These are phyloP conservation scores for Halteria grandinella DNA, from an alignment of 73 alveolate genomes.

Conservation along the genomic window DNA sequence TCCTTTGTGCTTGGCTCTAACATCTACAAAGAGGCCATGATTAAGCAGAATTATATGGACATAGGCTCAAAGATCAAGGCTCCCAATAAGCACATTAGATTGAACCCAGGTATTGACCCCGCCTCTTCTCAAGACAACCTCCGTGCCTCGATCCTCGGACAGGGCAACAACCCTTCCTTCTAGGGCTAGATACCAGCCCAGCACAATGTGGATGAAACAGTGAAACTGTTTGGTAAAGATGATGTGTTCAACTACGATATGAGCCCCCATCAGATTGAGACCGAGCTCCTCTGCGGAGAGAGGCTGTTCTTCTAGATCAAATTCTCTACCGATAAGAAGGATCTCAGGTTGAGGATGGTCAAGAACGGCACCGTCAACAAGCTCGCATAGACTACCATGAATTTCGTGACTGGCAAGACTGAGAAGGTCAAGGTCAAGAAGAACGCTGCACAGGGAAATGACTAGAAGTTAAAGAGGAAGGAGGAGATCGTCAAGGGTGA, in stretches of 20 bases:
- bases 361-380: conserved; percentile 33
- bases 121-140: neutral
- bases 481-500: conserved; percentile 5
- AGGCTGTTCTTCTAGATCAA: conserved; percentile 45
- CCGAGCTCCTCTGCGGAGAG: conserved; percentile 64
- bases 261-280: conserved; percentile 54
- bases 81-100: conserved; percentile 10
- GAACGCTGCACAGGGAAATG: neutral
- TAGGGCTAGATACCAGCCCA: neutral
- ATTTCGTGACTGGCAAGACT: conserved; percentile 21
- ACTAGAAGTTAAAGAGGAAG: neutral
- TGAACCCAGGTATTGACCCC: neutral
- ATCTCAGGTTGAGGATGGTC: conserved; percentile 39
- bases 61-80: conserved; percentile 17
- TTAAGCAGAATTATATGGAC: conserved; percentile 67
- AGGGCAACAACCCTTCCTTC: neutral
- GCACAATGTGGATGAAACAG: neutral
- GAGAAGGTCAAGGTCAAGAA: neutral
- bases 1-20: conserved; percentile 54
- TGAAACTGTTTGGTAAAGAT: conserved; percentile 16
- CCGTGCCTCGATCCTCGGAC: neutral
- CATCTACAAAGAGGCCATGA: conserved; percentile 58
- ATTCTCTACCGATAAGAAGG: conserved; percentile 54
- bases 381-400: neutral
- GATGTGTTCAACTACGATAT: conserved; percentile 62